Percentiles rank a stretch among this genome's conserved stretches.
Evolutionary conservation across 2,329 filamentous ascomycete genomes (phyloP).

Genomic region (Ceratocystis lukuohia): DNA sequence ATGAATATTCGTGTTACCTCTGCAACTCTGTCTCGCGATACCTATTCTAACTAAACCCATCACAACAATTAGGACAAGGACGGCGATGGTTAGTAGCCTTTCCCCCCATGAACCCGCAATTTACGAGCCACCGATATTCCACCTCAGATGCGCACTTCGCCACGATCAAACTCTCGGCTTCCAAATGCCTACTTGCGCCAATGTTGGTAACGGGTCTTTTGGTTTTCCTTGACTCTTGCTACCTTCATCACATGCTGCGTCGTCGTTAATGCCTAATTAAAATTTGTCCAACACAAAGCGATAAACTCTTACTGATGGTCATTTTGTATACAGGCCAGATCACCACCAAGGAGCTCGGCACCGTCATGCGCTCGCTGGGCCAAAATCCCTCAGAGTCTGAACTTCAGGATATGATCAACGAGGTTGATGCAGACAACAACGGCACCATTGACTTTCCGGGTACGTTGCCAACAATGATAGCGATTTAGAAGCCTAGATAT

Average conservation of each 20-base stretch:
- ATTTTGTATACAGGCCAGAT: constrained; percentile 54
- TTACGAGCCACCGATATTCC: neutral
- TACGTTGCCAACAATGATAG: constrained; percentile 32
- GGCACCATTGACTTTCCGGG: constrained; percentile 85
- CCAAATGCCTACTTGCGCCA: neutral
- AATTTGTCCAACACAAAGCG: neutral
- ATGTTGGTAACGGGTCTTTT: neutral
- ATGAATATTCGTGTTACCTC: neutral
- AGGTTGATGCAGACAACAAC: constrained; percentile 85
- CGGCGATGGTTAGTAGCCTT: constrained; percentile 64
- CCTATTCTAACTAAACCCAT: constrained; percentile 22
- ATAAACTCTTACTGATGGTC: constrained; percentile 2
- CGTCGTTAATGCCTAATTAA: constrained; percentile 22
- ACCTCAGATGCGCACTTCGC: neutral
- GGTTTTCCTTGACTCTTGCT: neutral
- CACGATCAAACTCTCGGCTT: neutral
- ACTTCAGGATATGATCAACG: constrained; percentile 88
- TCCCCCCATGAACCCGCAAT: neutral
- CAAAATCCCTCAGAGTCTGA: constrained; percentile 85
- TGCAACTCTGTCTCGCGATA: neutral
- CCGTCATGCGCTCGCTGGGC: constrained; percentile 79
- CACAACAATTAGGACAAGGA: constrained; percentile 58
- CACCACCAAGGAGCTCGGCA: constrained; percentile 80
- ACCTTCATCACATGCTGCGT: constrained; percentile 9
- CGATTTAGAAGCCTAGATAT: neutral